phyloP scores from a whole-genome alignment of 306 rosid species.

The Cucumis cinereus region DNA sequence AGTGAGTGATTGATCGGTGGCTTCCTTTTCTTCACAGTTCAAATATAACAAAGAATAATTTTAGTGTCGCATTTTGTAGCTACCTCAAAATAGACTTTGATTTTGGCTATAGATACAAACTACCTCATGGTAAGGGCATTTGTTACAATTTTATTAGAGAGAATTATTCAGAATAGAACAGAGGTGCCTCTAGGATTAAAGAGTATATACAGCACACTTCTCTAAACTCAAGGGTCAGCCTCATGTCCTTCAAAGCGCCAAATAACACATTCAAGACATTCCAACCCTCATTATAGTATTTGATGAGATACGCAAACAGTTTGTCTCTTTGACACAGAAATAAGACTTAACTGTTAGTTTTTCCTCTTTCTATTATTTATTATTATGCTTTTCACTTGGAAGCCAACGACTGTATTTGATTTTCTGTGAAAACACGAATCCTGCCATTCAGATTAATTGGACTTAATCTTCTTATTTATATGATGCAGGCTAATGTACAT shows the following conservation, averaged over 20 bases:
- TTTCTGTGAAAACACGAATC: not conserved
- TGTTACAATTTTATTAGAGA: not conserved
- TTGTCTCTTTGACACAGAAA: not conserved
- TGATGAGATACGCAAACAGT: too few relatives aligned
- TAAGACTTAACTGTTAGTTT: not conserved
- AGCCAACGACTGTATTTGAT: not conserved
- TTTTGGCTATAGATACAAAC: not conserved
- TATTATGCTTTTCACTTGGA: not conserved
- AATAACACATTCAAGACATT: too few relatives aligned
- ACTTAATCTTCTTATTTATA: not conserved
- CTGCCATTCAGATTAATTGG: not conserved
- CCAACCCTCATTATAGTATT: not conserved
- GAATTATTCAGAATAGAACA: too few relatives aligned
- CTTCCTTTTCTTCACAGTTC: not conserved
- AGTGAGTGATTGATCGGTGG: not conserved
- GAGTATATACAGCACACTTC: too few relatives aligned
- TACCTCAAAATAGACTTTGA: not conserved
- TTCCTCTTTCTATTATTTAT: not conserved
- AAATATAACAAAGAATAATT: not conserved
- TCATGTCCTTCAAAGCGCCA: too few relatives aligned
- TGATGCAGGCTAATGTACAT: slow-evolving; percentile 83
- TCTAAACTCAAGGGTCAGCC: too few relatives aligned
- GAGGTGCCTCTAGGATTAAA: too few relatives aligned
- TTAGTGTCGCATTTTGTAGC: not conserved
- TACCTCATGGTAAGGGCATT: not conserved